A percentile compares a stretch with the other conserved stretches of the same genome.
These are phyloP conservation scores for Carex scoparia DNA, from an alignment of 176 grass and related monocot genomes.

Conservation along the genomic window DNA sequence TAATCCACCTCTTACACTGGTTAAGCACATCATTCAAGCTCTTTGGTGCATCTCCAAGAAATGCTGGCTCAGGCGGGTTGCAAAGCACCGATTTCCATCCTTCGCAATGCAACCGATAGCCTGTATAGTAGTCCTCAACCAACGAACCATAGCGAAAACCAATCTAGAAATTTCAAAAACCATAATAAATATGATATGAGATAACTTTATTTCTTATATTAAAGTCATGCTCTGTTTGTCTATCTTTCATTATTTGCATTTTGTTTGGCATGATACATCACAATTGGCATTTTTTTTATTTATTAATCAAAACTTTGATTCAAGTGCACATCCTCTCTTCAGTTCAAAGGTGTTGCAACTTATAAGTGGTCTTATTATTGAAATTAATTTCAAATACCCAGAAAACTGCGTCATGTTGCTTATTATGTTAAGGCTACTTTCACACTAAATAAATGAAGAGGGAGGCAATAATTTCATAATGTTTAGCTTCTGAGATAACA, in stretches of 20 bases:
- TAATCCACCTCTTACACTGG: conserved; percentile 34
- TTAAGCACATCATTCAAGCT: conserved; percentile 33
- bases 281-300: background rate
- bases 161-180: conserved; percentile 11
- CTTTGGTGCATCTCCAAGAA: conserved; percentile 35
- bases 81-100: conserved; percentile 39
- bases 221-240: background rate
- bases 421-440: background rate
- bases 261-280: background rate
- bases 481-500: background rate
- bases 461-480: background rate
- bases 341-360: too few species aligned
- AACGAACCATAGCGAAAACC: conserved; percentile 42
- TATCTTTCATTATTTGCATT: background rate
- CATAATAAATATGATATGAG: background rate
- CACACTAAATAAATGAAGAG: background rate
- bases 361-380: too few species aligned
- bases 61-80: conserved; percentile 23
- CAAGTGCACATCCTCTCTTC: background rate
- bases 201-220: background rate
- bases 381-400: too few species aligned
- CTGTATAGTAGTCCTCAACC: conserved; percentile 37
- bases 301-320: background rate
- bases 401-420: background rate
- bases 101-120: conserved; percentile 36